Evolutionary conservation across 129 eudicot genomes (phyloP).

Genomic region (Lactuca saligna): DNA sequence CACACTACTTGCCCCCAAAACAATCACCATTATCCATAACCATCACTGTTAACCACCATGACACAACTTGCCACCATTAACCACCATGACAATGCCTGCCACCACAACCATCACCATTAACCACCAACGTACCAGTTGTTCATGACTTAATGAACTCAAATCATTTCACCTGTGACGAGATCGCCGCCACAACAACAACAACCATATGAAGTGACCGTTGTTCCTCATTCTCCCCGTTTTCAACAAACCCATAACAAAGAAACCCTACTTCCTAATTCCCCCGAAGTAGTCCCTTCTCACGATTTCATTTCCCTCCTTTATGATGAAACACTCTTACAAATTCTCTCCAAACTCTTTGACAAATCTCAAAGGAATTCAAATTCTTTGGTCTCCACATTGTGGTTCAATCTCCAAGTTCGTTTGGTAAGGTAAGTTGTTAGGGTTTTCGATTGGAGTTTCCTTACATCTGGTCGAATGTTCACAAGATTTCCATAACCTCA

Average conservation of each 20-base stretch:
- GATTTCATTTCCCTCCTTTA: slow-evolving; percentile 57
- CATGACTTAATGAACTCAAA: too few species aligned
- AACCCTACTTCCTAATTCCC: slow-evolving; percentile 30
- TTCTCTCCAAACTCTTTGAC: slow-evolving; percentile 45
- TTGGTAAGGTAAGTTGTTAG: slow-evolving; percentile 48
- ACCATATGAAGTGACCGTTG: neutral
- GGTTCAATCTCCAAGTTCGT: slow-evolving; percentile 63
- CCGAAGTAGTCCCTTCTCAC: slow-evolving; percentile 20
- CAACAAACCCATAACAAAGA: slow-evolving; percentile 21
- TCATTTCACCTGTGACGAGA: too few species aligned
- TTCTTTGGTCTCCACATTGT: slow-evolving; percentile 61
- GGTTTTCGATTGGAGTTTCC: slow-evolving; percentile 71
- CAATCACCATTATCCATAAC: too few species aligned
- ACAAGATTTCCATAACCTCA: slow-evolving; percentile 64
- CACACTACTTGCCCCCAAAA: too few species aligned
- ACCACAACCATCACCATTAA: too few species aligned
- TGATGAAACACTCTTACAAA: slow-evolving; percentile 47
- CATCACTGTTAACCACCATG: too few species aligned
- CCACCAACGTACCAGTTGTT: too few species aligned
- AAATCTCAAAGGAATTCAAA: slow-evolving; percentile 38
- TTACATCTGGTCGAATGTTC: slow-evolving; percentile 54
- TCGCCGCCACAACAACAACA: neutral
- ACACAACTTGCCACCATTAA: too few species aligned
- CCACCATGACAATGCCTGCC: too few species aligned
- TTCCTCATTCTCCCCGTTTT: slow-evolving; percentile 5